Conservation (phyloP, 225 moss, liverwort and hornwort species). For the Pseudisothecium myosuroides region DNA sequence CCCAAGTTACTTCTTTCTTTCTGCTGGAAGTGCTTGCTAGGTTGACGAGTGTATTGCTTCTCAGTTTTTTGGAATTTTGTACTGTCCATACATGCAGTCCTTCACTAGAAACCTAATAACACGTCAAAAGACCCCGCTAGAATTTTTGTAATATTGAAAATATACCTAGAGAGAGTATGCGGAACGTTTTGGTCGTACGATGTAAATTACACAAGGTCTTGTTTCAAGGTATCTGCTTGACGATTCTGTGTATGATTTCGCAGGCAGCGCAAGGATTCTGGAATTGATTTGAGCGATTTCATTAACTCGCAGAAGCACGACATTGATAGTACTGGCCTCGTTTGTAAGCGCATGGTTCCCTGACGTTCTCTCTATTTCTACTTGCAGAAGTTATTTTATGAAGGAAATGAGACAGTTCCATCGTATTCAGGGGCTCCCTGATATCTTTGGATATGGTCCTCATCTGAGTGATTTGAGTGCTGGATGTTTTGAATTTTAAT, state of each 20-base stretch:
- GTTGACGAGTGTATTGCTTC: not conserved
- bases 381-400: not conserved
- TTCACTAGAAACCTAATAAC: not conserved
- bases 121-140: not conserved
- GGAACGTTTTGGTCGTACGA: not conserved
- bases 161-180: not conserved
- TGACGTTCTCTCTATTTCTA: not conserved
- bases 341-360: conserved; percentile 38
- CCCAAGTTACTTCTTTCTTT: not conserved
- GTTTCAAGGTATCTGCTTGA: not conserved
- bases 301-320: conserved; percentile 45
- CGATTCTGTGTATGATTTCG: not conserved
- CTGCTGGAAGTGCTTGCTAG: not conserved
- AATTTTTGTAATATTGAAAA: not conserved
- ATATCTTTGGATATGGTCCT: not conserved
- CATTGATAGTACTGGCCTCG: conserved; percentile 73
- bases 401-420: not conserved
- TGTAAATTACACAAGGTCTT: not conserved
- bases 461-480: not conserved
- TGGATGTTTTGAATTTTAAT: not conserved
- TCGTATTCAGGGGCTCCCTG: not conserved
- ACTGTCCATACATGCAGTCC: not conserved
- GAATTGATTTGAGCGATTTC: conserved; percentile 49
- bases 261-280: conserved; percentile 44
- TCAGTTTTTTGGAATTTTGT: not conserved